Percentiles rank a stretch among this genome's conserved stretches.
phyloP scores from a whole-genome alignment of 78 protist species.

The Dictyostelium citrinum region DNA sequence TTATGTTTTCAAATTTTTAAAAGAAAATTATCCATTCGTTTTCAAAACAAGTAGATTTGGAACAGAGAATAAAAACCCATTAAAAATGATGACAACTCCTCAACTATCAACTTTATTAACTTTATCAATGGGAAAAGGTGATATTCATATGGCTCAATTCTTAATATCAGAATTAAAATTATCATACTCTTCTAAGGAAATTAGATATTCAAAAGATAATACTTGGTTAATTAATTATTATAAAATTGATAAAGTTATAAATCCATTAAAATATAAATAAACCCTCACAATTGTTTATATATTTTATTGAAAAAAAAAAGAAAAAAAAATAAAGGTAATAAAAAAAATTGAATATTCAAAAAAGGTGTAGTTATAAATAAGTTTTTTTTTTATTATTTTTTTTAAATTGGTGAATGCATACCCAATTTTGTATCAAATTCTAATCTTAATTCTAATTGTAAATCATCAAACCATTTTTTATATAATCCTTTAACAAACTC shows the following conservation, averaged over 20 bases:
- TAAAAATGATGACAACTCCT: neutral
- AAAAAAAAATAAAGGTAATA: too few relatives aligned
- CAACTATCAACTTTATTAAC: neutral
- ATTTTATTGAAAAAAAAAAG: too few relatives aligned
- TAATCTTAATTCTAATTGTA: slow-evolving; percentile 63
- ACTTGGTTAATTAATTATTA: neutral
- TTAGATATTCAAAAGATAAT: neutral
- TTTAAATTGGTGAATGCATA: slow-evolving; percentile 13
- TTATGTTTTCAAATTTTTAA: neutral
- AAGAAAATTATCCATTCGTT: neutral
- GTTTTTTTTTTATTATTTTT: neutral
- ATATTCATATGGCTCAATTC: neutral
- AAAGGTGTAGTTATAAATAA: too few relatives aligned
- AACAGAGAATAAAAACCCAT: neutral
- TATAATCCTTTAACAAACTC: slow-evolving; percentile 59
- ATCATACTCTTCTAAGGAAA: neutral
- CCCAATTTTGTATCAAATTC: slow-evolving; percentile 80
- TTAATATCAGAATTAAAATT: neutral
- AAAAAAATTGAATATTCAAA: too few relatives aligned
- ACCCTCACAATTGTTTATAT: too few relatives aligned
- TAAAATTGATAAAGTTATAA: neutral
- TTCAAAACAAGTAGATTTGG: neutral
- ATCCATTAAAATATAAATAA: too few relatives aligned
- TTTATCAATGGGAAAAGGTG: neutral
- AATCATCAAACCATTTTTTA: slow-evolving; percentile 70